Evolutionary conservation across 2,329 filamentous ascomycete genomes (phyloP).

Genomic region (Hypoxylon sp.): DNA sequence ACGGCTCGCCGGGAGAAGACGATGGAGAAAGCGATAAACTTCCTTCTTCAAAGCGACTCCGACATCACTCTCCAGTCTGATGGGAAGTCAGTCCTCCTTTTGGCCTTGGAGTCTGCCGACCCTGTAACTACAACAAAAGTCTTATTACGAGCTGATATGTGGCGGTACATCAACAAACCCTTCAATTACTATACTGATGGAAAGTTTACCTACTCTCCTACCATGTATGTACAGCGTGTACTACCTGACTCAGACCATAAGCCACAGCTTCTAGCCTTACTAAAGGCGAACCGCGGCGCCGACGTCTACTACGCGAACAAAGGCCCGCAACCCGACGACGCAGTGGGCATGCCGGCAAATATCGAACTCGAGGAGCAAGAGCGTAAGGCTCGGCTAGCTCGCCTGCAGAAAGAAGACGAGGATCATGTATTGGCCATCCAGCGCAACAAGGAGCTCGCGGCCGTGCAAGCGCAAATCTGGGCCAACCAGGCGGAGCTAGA

Average conservation of each 20-base stretch:
- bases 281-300: constrained; percentile 66
- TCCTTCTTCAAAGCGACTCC: constrained; percentile 69
- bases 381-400: constrained; percentile 63
- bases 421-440: constrained; percentile 65
- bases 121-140: constrained; percentile 69
- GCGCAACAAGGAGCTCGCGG: constrained; percentile 66
- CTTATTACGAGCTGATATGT: constrained; percentile 74
- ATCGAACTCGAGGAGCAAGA: constrained; percentile 66
- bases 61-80: constrained; percentile 69
- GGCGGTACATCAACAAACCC: constrained; percentile 74
- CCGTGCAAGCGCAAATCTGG: constrained; percentile 66
- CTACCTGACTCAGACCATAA: constrained; percentile 59
- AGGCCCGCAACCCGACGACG: constrained; percentile 68
- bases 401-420: constrained; percentile 63
- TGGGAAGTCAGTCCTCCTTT: constrained; percentile 71
- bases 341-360: constrained; percentile 66
- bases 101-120: constrained; percentile 71
- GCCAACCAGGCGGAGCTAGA: constrained; percentile 66
- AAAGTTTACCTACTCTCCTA: constrained; percentile 72
- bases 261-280: constrained; percentile 62
- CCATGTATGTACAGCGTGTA: constrained; percentile 71
- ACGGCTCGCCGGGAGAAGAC: constrained; percentile 64
- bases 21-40: constrained; percentile 70
- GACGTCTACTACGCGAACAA: constrained; percentile 70
- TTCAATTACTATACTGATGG: constrained; percentile 69